These are phyloP conservation scores for Dothistroma septosporum DNA, from an alignment of 2,329 filamentous ascomycete species.

Conservation along the genomic window DNA sequence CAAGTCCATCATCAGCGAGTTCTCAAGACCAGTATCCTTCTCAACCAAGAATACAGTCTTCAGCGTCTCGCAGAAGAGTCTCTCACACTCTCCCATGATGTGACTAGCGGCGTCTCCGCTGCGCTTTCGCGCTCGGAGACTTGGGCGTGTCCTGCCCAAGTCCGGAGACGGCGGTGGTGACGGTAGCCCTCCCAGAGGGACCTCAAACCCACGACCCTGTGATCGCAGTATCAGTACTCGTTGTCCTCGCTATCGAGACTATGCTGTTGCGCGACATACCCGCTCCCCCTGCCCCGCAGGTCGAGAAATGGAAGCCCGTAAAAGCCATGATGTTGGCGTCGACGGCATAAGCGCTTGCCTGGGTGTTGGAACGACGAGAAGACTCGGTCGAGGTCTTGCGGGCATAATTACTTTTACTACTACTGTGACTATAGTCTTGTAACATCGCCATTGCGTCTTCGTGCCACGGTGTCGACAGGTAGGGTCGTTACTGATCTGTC, in stretches of 20 bases:
- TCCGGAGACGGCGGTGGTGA: conserved; percentile 79
- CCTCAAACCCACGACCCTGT: conserved; percentile 95
- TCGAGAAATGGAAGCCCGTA: conserved; percentile 89
- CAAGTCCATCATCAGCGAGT: conserved; percentile 85
- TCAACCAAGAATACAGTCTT: conserved; percentile 93
- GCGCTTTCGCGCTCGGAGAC: conserved; percentile 31
- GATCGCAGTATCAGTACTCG: conserved; percentile 46
- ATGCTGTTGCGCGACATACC: conserved; percentile 14
- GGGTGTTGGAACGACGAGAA: conserved; percentile 67
- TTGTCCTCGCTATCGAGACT: conserved; percentile 1
- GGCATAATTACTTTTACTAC: conserved; percentile 62
- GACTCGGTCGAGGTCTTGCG: conserved; percentile 52
- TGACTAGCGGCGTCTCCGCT: conserved; percentile 89
- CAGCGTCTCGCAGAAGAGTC: conserved; percentile 98
- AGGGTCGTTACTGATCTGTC: conserved; percentile 3
- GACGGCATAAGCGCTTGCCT: conserved; percentile 88
- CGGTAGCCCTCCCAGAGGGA: conserved; percentile 73
- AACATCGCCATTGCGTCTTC: conserved; percentile 62
- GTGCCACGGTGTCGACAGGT: conserved; percentile 44
- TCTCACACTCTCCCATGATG: conserved; percentile 99
- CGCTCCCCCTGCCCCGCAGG: conserved; percentile 68
- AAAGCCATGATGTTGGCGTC: conserved; percentile 64
- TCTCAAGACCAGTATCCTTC: conserved; percentile 67
- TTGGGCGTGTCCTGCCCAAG: conserved; percentile 22
- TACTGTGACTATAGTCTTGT: conserved; percentile 63